Evolutionary conservation across 2,329 filamentous ascomycete genomes (phyloP), one percentile per base, ranked within the genome.

Genomic region (Nemania diffusa): DNA sequence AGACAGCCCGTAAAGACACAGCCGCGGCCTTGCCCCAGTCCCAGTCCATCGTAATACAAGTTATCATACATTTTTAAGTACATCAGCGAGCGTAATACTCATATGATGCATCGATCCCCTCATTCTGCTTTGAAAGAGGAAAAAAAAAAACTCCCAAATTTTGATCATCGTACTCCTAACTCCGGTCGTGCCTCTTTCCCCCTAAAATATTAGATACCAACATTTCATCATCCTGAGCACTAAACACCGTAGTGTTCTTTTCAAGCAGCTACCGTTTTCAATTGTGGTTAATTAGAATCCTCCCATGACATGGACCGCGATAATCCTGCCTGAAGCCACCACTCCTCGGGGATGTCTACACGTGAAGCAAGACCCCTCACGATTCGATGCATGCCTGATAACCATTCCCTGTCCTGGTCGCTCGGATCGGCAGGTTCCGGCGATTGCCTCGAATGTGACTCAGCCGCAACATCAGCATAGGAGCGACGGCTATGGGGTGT

Each of bases 261-360:
- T 57, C 34, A 24, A 55, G 9, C 20, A 22, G 15, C 29, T 20
- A 6, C 24, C 32, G 22, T 26, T 29, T 15, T 52, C 15, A 17
- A 15, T 32, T 20, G 3, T 22, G 5, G 51, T 67, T 66, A 72
- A 27, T 66, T 69, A 4, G 62, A 74, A 13, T 79, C 79, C 60
- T 83, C 82, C 40, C 78, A 81, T 20, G 81, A 79, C 62, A 88
- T 79, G 15, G 84, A 90, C 69, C 89, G 86, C 74, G 84, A 89
- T 70, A 92, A 84, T 48, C 91, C 91, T 65, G 85, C 90, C 73
- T 88, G 86, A 65, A 88, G 87, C 93, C 93, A 97, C 89, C 91
- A 94, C 70, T 93, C 90, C 68, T 96, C 92, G 0, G 92, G 91
- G 61, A 96, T 91, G 73, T 94, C 91, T 74, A 92, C 87, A 26